Evolutionary conservation across 805 yeast genomes (phyloP).

Genomic region (Maudiozyma barnettii): DNA sequence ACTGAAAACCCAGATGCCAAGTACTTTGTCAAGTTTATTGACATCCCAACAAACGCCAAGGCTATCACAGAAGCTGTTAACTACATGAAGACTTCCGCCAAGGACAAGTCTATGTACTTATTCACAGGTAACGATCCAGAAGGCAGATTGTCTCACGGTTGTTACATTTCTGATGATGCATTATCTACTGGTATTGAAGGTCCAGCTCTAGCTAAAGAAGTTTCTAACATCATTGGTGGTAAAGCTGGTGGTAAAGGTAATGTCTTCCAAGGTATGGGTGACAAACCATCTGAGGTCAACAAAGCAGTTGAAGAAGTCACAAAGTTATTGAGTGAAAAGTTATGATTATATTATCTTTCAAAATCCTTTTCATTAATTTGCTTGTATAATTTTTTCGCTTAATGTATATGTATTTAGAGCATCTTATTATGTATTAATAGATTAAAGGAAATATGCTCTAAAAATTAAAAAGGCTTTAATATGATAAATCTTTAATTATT

Average conservation of each 20-base stretch:
- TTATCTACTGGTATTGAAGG: slow-evolving; percentile 64
- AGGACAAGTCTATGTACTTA: slow-evolving; percentile 67
- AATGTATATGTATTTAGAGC: not conserved
- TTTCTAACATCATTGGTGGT: slow-evolving; percentile 76
- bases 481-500: no score
- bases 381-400: not conserved
- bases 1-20: slow-evolving; percentile 39
- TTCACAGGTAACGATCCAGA: slow-evolving; percentile 57
- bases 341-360: slow-evolving; percentile 20
- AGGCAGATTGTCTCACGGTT: slow-evolving; percentile 89
- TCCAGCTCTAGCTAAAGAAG: slow-evolving; percentile 62
- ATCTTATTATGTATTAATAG: not conserved
- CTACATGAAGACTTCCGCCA: slow-evolving; percentile 65
- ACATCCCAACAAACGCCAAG: slow-evolving; percentile 76
- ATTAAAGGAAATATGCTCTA: not conserved
- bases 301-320: slow-evolving; percentile 68
- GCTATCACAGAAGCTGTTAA: slow-evolving; percentile 90
- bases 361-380: not conserved
- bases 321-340: slow-evolving; percentile 50
- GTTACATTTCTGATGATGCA: slow-evolving; percentile 70
- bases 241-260: slow-evolving; percentile 98
- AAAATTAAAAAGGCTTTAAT: no score
- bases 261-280: slow-evolving; percentile 95
- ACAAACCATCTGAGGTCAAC: slow-evolving; percentile 56
- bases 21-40: slow-evolving; percentile 58